A percentile compares a stretch with the other conserved stretches of the same genome.
Evolutionary conservation across 2,329 filamentous ascomycete species (phyloP).

Genomic region (Dryadomyces sulphureus): DNA sequence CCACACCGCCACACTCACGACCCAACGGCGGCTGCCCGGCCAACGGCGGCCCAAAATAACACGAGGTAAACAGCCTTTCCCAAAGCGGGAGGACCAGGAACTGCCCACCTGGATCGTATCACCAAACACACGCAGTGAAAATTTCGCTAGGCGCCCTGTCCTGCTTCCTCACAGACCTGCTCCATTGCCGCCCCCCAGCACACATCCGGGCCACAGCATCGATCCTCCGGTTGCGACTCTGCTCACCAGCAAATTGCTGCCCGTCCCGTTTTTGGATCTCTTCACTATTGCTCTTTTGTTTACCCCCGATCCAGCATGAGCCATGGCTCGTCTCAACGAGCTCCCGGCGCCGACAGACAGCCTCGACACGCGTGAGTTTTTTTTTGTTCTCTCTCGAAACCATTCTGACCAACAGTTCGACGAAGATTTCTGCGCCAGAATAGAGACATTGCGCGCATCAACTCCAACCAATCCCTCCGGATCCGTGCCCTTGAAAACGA

Average conservation of each 20-base stretch:
- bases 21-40: slow-evolving; percentile 9
- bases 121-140: background rate
- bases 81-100: slow-evolving; percentile 3
- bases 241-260: too few species aligned
- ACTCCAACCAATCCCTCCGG: slow-evolving; percentile 62
- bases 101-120: background rate
- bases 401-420: slow-evolving; percentile 41
- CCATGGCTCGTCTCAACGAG: slow-evolving; percentile 74
- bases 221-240: too few species aligned
- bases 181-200: too few species aligned
- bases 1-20: slow-evolving; percentile 8
- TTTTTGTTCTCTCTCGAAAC: background rate
- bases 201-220: too few species aligned
- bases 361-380: slow-evolving; percentile 52
- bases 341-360: slow-evolving; percentile 51
- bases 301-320: slow-evolving; percentile 18
- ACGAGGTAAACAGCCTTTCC: slow-evolving; percentile 9
- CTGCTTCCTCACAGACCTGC: too few species aligned
- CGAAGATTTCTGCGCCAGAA: slow-evolving; percentile 72
- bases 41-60: slow-evolving; percentile 9
- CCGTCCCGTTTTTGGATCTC: slow-evolving; percentile 6
- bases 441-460: slow-evolving; percentile 65
- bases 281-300: slow-evolving; percentile 3
- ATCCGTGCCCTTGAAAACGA: slow-evolving; percentile 68
- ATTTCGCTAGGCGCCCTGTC: background rate